phyloP scores from a whole-genome alignment of 208 protist species.

The Trypanosoma scelopori region DNA sequence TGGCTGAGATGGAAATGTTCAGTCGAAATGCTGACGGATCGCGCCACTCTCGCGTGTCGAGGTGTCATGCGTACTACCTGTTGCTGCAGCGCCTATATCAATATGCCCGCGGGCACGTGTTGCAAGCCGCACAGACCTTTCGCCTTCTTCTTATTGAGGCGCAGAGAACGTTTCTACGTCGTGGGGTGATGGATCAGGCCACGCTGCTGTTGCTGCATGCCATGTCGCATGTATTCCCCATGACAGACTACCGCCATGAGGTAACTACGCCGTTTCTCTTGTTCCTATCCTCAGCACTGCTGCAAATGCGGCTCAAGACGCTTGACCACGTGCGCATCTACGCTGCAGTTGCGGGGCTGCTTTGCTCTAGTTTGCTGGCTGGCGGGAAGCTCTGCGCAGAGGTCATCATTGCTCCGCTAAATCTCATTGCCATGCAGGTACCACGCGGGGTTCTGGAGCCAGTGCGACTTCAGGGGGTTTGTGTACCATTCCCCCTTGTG shows the following conservation, averaged over 20 bases:
- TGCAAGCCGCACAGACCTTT: conserved; percentile 67
- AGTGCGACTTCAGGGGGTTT: conserved; percentile 51
- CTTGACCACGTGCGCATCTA: conserved; percentile 49
- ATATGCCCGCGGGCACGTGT: conserved; percentile 50
- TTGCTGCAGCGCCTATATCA: conserved; percentile 50
- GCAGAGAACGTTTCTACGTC: conserved; percentile 58
- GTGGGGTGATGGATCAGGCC: conserved; percentile 30
- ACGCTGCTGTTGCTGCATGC: conserved; percentile 66
- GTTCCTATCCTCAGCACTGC: conserved; percentile 62
- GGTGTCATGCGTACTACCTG: conserved; percentile 27
- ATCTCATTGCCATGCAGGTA: conserved; percentile 75
- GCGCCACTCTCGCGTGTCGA: not conserved
- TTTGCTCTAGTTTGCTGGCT: conserved; percentile 35
- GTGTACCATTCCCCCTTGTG: conserved; percentile 62
- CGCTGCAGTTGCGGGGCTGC: conserved; percentile 45
- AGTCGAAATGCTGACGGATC: conserved; percentile 15
- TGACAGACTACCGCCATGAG: conserved; percentile 78
- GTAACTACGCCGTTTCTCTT: conserved; percentile 75
- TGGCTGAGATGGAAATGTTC: conserved; percentile 12
- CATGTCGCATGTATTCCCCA: conserved; percentile 69
- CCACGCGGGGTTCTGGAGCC: conserved; percentile 54
- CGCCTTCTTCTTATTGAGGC: conserved; percentile 75
- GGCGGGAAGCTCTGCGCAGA: conserved; percentile 61
- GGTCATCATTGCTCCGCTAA: conserved; percentile 60
- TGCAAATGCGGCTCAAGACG: conserved; percentile 63